Evolutionary conservation across 352 stramenopile species (phyloP).

Genomic region (Phytophthora hybrid): DNA sequence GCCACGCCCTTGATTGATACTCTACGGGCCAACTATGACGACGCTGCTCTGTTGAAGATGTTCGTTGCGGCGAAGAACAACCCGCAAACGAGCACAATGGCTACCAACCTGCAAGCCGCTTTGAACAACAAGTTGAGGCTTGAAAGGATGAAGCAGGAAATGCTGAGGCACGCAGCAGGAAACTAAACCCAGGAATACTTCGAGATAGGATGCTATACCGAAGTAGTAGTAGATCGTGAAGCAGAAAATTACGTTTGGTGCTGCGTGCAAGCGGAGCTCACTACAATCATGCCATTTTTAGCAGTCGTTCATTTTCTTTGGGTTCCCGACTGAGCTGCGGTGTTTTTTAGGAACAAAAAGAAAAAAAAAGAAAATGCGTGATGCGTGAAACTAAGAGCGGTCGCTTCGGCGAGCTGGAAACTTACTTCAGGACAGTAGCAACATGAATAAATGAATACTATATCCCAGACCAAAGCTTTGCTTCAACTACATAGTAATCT

Average conservation of each 20-base stretch:
- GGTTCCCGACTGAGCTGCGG: too few species aligned
- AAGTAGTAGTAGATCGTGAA: not conserved
- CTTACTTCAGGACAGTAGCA: too few species aligned
- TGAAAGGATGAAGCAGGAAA: not conserved
- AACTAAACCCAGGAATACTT: not conserved
- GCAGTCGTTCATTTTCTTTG: too few species aligned
- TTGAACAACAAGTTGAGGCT: not conserved
- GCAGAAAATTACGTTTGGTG: not conserved
- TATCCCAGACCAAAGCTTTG: too few species aligned
- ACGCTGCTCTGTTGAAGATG: conserved; percentile 7
- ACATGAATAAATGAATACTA: too few species aligned
- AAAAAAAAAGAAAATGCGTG: too few species aligned
- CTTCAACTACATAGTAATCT: too few species aligned
- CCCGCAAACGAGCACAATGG: not conserved
- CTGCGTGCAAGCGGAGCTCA: not conserved
- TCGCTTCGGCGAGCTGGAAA: too few species aligned
- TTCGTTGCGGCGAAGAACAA: conserved; percentile 1
- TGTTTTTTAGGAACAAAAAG: too few species aligned
- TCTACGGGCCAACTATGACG: not conserved
- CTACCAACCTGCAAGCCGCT: not conserved
- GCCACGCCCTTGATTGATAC: conserved; percentile 1
- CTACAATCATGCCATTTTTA: too few species aligned
- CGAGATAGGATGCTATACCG: not conserved
- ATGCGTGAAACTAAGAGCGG: too few species aligned
- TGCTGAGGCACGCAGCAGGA: not conserved